Evolutionary conservation across 768 basidiomycete genomes (phyloP), one percentile per base, ranked within the genome.

Genomic region (Russula abietina): DNA sequence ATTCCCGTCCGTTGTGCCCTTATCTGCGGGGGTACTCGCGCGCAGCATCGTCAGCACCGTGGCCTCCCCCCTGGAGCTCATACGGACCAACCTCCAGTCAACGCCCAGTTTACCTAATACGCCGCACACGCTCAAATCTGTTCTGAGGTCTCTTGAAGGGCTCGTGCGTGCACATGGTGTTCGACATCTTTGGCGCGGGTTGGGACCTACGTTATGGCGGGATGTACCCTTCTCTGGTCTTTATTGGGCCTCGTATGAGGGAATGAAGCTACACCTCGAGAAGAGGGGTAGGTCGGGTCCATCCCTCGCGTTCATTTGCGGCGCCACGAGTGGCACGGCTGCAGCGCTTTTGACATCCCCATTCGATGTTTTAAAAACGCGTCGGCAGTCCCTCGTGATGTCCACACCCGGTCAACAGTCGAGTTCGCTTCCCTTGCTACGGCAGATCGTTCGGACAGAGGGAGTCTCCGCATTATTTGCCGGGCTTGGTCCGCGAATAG

Each of bases 171-270:
- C 76, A 38, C 78, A 88, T 49, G 96, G 95, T 7, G 68, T 86
- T 7, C 73, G 77, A 11, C 87, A 83, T 54, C 80, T 98, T 30
- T 99, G 93, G 93, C 81, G 92, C 57, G 97, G 97, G 0, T 79
- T 99, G 9, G 89, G 89, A 0, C 84, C 95, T 2, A 96, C 93
- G 5, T 78, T 99, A 10, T 98, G 94, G 94, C 83, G 97, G 55
- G 97, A 99, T 69, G 95, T 98, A 7, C 96, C 97, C 0, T 99
- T 99, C 72, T 93, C 91, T 45, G 97, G 95, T 12, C 77, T 96
- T 36, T 99, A 99, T 70, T 99, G 97, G 97, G 91, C 92, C 4
- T 86, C 89, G 28, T 98, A 98, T 71, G 96, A 99, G 73, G 76
- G 83, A 0, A 83, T 85, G 75, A 98, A 97, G 76, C 76, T 78